Conservation (phyloP, 2,329 filamentous ascomycete genomes). For the Calonectria crousiana region DNA sequence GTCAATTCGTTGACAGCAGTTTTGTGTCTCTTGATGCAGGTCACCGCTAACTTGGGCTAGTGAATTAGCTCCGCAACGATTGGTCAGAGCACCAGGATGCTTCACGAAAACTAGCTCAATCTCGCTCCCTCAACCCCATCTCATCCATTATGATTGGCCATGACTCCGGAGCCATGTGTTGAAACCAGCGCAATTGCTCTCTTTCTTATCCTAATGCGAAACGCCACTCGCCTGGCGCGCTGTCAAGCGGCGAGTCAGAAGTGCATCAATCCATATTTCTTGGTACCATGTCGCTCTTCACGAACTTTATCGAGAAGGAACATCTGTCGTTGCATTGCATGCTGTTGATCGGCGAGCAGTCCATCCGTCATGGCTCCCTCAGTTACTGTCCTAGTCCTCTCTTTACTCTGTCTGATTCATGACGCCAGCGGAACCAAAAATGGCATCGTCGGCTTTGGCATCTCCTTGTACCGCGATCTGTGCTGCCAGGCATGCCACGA, state of each 20-base stretch:
- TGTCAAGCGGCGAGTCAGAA: not conserved
- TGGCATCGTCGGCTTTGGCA: not conserved
- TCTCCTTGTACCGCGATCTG: not conserved
- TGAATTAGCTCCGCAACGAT: not conserved
- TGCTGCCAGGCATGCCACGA: not conserved
- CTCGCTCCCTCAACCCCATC: not conserved
- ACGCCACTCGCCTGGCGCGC: not conserved
- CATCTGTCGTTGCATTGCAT: not conserved
- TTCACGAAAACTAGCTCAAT: constrained; percentile 1
- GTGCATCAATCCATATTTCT: not conserved
- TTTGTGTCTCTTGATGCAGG: not conserved
- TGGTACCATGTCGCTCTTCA: not conserved
- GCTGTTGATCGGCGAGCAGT: not conserved
- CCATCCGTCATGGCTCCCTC: not conserved
- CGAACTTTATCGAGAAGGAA: not conserved
- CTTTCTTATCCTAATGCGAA: not conserved
- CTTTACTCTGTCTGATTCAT: not conserved
- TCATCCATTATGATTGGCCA: not conserved
- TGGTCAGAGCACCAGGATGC: not conserved
- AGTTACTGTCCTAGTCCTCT: not conserved
- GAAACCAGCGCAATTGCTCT: not conserved
- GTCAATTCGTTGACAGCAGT: not conserved
- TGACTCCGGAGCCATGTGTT: not conserved
- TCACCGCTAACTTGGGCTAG: too few relatives aligned
- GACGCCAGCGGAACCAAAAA: not conserved